These are phyloP conservation scores for Elongisporangium prolatum DNA, from an alignment of 352 stramenopile species.

Conservation along the genomic window DNA sequence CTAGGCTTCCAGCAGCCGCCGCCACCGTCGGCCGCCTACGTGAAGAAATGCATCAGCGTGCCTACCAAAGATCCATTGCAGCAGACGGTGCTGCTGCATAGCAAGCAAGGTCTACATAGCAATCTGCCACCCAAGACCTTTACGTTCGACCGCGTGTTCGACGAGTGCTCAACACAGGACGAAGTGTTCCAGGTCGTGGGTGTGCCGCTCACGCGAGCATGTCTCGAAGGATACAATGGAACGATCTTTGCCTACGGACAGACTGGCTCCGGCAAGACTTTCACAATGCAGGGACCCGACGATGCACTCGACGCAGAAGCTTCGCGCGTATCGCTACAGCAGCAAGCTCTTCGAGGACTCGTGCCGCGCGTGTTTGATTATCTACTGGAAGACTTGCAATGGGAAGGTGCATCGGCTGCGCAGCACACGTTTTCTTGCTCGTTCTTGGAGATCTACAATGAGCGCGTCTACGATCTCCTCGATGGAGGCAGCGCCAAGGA, in stretches of 20 bases:
- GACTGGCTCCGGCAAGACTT: conserved; percentile 82
- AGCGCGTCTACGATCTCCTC: conserved; percentile 91
- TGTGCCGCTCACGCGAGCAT: conserved; percentile 75
- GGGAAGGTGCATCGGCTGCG: conserved; percentile 21
- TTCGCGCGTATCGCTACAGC: conserved; percentile 14
- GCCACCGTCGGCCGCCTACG: conserved; percentile 17
- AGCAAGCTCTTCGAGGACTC: conserved; percentile 50
- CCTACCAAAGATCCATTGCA: conserved; percentile 30
- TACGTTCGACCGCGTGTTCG: conserved; percentile 91
- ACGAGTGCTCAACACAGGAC: conserved; percentile 85
- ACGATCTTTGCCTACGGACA: conserved; percentile 87
- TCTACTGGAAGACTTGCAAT: conserved; percentile 54
- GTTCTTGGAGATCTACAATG: conserved; percentile 96
- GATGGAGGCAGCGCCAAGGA: conserved; percentile 58
- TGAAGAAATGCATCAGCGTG: conserved; percentile 67
- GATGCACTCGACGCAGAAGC: conserved; percentile 53
- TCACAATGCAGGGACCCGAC: conserved; percentile 81
- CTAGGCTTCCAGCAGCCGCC: conserved; percentile 10
- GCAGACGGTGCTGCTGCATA: conserved; percentile 59
- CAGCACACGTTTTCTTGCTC: conserved; percentile 76
- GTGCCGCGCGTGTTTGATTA: conserved; percentile 82
- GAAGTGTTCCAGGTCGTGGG: conserved; percentile 89
- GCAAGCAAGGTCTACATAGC: conserved; percentile 23
- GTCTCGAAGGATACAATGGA: conserved; percentile 80
- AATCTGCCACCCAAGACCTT: conserved; percentile 45